Conservation (phyloP, 2,329 filamentous ascomycete species). For the Colletotrichum limetticola region DNA sequence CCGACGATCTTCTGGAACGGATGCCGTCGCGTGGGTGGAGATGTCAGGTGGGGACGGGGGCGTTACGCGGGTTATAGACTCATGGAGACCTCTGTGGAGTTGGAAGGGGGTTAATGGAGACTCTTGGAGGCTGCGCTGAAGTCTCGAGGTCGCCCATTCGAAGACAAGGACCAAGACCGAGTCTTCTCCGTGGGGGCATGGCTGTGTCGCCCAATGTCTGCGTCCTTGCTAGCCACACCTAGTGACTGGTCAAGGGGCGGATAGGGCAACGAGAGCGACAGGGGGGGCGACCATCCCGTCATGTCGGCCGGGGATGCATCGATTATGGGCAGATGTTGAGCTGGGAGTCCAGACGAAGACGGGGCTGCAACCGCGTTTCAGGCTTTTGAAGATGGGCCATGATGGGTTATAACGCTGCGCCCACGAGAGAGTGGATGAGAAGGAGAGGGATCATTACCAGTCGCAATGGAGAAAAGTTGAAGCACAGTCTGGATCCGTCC, state of each 20-base stretch:
- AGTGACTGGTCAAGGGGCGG: neutral
- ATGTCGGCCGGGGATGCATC: neutral
- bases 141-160: neutral
- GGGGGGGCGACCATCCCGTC: neutral
- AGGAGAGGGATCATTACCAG: neutral
- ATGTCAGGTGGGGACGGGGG: constrained; percentile 4
- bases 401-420: neutral
- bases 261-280: constrained; percentile 2
- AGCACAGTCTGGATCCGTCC: neutral
- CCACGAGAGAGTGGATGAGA: neutral
- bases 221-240: no score
- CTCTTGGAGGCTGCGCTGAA: neutral
- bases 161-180: neutral
- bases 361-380: constrained; percentile 30
- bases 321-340: constrained; percentile 18
- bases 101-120: neutral
- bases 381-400: constrained; percentile 20
- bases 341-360: constrained; percentile 31
- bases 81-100: neutral
- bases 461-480: neutral
- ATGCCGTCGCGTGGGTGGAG: constrained; percentile 15
- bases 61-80: neutral
- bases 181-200: neutral
- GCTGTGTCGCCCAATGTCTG: neutral
- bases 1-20: constrained; percentile 15